Evolutionary conservation across 208 protist species (phyloP), one percentile per base, ranked within the genome.

Genomic region (Blechomonas ayalai): DNA sequence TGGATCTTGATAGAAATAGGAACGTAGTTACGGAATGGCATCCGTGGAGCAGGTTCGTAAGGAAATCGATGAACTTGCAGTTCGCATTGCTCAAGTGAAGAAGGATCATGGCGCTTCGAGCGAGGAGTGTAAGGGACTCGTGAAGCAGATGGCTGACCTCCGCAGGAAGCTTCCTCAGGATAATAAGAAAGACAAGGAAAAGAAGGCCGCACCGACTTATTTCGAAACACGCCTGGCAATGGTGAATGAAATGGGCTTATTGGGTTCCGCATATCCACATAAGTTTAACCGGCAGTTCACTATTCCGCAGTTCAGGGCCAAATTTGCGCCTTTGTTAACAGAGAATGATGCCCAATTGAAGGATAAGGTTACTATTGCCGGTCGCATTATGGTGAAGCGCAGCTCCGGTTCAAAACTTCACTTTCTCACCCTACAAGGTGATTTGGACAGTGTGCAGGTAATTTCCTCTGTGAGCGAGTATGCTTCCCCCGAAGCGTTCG

Each of bases 341-440:
- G 50, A 73, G 43, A 73, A 69, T 10, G 72, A 80, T 16, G 27
- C 72, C 8, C 58, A 61, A 13, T 24, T 74, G 0, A 54, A 74
- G 37, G 73, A 90, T 34, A 54, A 57, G 0, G 84, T 97, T 5
- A 74, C 73, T 8, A 69, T 99, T 39, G 86, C 92, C 24, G 95
- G 91, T 2, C 75, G 92, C 45, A 67, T 97, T 32, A 58, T 88
- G 10, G 64, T 43, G 27, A 95, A 88, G 62, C 70, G 87, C 23
- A 77, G 73, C 39, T 79, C 75, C 1, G 95, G 98, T 18, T 61
- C 73, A 10, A 97, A 95, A 63, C 82, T 99, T 4, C 59, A 97
- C 50, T 99, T 99, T 70, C 91, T 97, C 39, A 92, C 96, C 19
- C 65, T 99, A 6, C 70, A 81, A 35, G 88, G 88, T 18, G 96